Conservation (phyloP, 257 asterid species). For the Thymus quinquecostatus region DNA sequence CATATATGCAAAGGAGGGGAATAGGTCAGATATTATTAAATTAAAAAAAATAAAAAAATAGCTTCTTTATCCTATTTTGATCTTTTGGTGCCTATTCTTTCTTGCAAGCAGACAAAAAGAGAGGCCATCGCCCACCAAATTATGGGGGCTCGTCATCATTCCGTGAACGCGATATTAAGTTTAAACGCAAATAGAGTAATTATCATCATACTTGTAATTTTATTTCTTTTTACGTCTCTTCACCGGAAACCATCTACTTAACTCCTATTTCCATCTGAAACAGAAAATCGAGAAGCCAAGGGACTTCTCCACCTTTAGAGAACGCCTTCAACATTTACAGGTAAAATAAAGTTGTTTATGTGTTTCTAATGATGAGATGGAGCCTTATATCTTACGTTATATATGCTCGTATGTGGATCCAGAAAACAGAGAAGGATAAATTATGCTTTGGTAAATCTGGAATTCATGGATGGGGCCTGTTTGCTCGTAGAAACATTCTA, state of each 20-base stretch:
- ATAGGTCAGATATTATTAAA: not conserved
- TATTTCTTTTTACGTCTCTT: slow-evolving; percentile 2
- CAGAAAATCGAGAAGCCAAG: slow-evolving; percentile 77
- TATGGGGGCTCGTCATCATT: slow-evolving; percentile 80
- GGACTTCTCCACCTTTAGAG: slow-evolving; percentile 76
- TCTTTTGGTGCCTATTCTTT: slow-evolving; percentile 24
- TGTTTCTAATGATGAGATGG: slow-evolving; percentile 22
- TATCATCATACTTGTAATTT: slow-evolving; percentile 25
- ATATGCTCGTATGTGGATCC: slow-evolving; percentile 37
- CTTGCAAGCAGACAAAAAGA: slow-evolving; percentile 55
- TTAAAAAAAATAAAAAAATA: slow-evolving; percentile 3
- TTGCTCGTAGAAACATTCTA: slow-evolving; percentile 80
- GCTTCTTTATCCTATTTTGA: slow-evolving; percentile 24
- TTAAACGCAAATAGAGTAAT: slow-evolving; percentile 66
- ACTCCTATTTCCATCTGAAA: slow-evolving; percentile 28
- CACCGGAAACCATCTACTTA: slow-evolving; percentile 25
- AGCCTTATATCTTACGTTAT: slow-evolving; percentile 30
- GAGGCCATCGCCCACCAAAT: slow-evolving; percentile 77
- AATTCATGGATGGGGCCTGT: slow-evolving; percentile 98
- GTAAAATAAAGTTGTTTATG: slow-evolving; percentile 44
- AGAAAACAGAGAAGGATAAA: slow-evolving; percentile 91
- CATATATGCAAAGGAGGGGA: not conserved
- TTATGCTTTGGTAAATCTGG: slow-evolving; percentile 98
- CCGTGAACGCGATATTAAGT: slow-evolving; percentile 53
- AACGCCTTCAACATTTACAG: slow-evolving; percentile 92